Evolutionary conservation across 805 yeast species (phyloP), one percentile per base, ranked within the genome.

Genomic region (Pichia occidentalis): DNA sequence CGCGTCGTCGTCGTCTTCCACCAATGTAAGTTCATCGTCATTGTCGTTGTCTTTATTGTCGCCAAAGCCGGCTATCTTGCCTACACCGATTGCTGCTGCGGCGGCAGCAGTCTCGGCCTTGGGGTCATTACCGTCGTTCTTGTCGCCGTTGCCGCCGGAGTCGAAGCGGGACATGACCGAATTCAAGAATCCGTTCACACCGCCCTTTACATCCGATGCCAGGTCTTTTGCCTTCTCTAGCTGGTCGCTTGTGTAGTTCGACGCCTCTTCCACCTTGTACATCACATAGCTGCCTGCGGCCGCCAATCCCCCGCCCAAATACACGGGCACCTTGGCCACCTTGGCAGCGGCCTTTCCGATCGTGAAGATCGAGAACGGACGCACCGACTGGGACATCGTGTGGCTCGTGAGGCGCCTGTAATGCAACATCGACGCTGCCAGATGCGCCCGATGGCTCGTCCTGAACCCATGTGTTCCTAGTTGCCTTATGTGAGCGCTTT

Each of bases 241-340:
- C 52, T 76, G 75, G 43, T 83, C 95, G 38, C 68, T 68, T 1
- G 95, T 75, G 50, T 73, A 85, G 26, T 58, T 67, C 0, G 85
- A 70, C 1, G 95, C 95, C 59, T 90, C 94, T 37, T 87, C 94
- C 8, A 88, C 83, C 57, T 92, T 90, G 59, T 88, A 88, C 14
- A 88, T 86, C 34, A 90, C 79, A 55, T 87, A 92, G 3, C 95
- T 81, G 0, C 95, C 95, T 7, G 95, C 95, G 9, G 97, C 97
- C 3, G 95, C 96, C 24, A 87, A 60, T 0, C 95, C 87, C 7
- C 95, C 88, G 2, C 97, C 97, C 0, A 87, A 64, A 45, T 80
- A 80, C 0, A 86, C 90, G 0, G 97, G 96, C 2, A 81, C 57
- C 45, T 71, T 73, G 1, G 75, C 65, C 1, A 71, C 68, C 38